Evolutionary conservation across 805 yeast species (phyloP), one percentile per base, ranked within the genome.

Genomic region (Saturnispora hagleri): DNA sequence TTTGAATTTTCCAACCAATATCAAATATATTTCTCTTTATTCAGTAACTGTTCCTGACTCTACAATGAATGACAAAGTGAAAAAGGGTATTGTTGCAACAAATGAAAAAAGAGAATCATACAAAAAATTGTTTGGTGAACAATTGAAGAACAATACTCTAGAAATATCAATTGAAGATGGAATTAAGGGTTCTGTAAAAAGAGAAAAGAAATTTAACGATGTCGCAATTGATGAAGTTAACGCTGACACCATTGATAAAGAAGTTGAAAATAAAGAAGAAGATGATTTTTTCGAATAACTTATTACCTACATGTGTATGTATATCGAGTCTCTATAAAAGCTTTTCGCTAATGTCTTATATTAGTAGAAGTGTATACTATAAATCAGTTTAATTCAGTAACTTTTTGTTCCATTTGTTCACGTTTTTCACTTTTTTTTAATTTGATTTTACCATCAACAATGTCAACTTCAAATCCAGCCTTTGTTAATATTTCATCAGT

Each of bases 1-100:
- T 12, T 74, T 82, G 17, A 75, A 84, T 62, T 90, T 81, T 71
- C 97, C 98, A 34, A 80, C 77, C 61, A 77, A 82, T 48, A 82
- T 80, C 60, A 89, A 88, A 68, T 90, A 90, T 65, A 77, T 87
- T 35, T 79, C 97, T 0, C 67, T 90, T 53, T 90, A 81, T 65
- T 89, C 93, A 18, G 67, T 66, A 34, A 63, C 63, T 3, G 59
- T 63, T 20, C 65, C 57, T 26, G 67, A 68, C 43, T 68, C 67
- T n/a, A 65, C 67, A 47, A 34, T 55, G 43, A 49, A 55, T 22
- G 60, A 61, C 6, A 67, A 65, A 47, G 76, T 73, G 13, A 71
- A 69, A 54, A 69, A 66, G 51, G 83, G 82, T 6, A 51, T 69
- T 47, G 68, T 67, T 46, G 60, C 62, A 50, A 72, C 81, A 1